These are phyloP conservation scores for Pseudogymnoascus sp. DNA, from an alignment of 2,329 filamentous ascomycete genomes.

Conservation along the genomic window DNA sequence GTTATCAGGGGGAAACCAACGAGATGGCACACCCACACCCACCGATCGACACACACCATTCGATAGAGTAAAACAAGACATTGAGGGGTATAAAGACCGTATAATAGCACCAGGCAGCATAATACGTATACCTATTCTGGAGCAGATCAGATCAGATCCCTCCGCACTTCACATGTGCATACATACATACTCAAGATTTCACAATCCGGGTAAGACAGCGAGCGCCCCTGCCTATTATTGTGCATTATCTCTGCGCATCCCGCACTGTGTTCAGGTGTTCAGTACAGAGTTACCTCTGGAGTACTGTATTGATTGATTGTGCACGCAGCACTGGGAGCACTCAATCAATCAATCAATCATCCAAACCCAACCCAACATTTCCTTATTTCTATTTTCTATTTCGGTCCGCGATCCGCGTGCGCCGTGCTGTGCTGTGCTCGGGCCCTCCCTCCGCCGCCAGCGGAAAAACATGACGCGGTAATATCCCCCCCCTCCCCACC, in stretches of 20 bases:
- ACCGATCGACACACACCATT: not conserved
- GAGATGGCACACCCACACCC: too few relatives aligned
- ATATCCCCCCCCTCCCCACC: not conserved
- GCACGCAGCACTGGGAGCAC: not conserved
- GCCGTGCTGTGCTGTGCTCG: not conserved
- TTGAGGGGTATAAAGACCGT: not conserved
- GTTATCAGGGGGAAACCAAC: not conserved
- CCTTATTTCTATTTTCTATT: not conserved
- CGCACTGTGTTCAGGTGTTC: too few relatives aligned
- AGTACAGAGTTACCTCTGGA: too few relatives aligned
- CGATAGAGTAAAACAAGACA: not conserved
- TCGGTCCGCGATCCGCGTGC: not conserved
- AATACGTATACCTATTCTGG: not conserved
- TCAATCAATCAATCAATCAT: not conserved
- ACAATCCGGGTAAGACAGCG: not conserved
- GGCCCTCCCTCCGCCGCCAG: not conserved
- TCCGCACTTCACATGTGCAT: not conserved
- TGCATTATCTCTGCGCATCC: not conserved
- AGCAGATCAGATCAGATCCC: not conserved
- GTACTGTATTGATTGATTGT: not conserved
- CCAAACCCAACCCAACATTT: too few relatives aligned
- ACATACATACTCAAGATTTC: not conserved
- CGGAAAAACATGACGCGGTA: not conserved
- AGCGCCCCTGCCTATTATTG: not conserved
- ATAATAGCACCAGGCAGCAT: too few relatives aligned